phyloP scores from a whole-genome alignment of 176 grass and related monocot species.

The Bothriochloa decipiens region DNA sequence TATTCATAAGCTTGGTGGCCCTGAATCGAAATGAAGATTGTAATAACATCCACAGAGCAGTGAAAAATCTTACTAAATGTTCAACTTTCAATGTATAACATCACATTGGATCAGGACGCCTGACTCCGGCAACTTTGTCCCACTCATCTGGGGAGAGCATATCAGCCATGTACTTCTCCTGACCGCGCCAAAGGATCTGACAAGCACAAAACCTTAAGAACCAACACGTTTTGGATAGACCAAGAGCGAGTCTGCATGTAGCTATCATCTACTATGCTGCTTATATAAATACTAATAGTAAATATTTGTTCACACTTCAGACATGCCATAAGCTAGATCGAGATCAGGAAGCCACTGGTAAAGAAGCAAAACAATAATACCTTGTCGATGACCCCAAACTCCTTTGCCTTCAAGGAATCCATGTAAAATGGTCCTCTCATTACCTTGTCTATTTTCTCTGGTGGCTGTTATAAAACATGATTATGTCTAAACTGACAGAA shows the following conservation, averaged over 20 bases:
- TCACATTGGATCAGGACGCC: conserved; percentile 54
- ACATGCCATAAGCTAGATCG: conserved; percentile 30
- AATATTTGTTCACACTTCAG: background rate
- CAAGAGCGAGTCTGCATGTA: background rate
- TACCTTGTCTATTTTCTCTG: conserved; percentile 74
- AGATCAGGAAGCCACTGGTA: background rate
- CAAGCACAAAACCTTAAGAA: conserved; percentile 33
- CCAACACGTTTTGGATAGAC: background rate
- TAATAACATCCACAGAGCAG: background rate
- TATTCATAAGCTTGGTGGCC: background rate
- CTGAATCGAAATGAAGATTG: conserved; percentile 1
- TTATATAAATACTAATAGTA: background rate
- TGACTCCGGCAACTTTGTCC: conserved; percentile 66
- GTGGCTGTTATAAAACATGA: conserved; percentile 53
- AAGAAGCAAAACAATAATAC: conserved; percentile 53
- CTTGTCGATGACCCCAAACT: conserved; percentile 98
- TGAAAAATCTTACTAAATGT: conserved; percentile 42
- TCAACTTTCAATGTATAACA: conserved; percentile 30
- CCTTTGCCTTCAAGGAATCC: conserved; percentile 78
- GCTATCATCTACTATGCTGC: background rate
- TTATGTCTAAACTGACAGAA: conserved; percentile 34
- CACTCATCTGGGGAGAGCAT: conserved; percentile 65
- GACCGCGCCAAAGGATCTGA: conserved; percentile 77
- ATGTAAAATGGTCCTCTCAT: conserved; percentile 81
- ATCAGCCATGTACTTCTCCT: conserved; percentile 84